A percentile compares a stretch with the other conserved stretches of the same genome.
These are phyloP conservation scores for Schizophyllum amplum DNA, from an alignment of 1,284 basidiomycete genomes.

Conservation along the genomic window DNA sequence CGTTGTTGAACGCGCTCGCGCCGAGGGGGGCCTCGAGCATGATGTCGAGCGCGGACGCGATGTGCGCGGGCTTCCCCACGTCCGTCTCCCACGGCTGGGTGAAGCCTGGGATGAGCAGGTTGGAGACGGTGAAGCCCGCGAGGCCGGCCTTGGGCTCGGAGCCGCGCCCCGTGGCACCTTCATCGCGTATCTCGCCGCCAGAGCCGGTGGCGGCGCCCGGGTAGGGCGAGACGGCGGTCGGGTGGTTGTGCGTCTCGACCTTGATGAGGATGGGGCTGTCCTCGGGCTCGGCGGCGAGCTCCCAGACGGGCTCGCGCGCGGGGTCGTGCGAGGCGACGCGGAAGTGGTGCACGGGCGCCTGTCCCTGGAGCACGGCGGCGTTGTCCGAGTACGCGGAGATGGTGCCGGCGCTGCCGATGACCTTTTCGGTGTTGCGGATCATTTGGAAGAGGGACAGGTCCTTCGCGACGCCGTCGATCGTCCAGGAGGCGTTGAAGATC, in stretches of 20 bases:
- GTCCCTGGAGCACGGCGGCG: constrained; percentile 88
- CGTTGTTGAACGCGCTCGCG: constrained; percentile 96
- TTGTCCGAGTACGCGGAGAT: constrained; percentile 99
- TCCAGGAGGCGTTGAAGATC: constrained; percentile 99
- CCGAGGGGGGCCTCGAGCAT: constrained; percentile 97
- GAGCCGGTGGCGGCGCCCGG: constrained; percentile 97
- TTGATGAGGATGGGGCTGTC: constrained; percentile 92
- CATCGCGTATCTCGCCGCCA: constrained; percentile 96
- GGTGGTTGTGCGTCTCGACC: constrained; percentile 99
- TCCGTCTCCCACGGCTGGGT: constrained; percentile 89
- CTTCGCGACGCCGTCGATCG: constrained; percentile 66
- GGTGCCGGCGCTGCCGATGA: constrained; percentile 60
- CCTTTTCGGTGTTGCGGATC: constrained; percentile 94
- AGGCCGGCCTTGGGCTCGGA: constrained; percentile 97
- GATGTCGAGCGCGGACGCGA: constrained; percentile 91
- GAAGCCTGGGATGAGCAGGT: constrained; percentile 85
- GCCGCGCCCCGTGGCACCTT: constrained; percentile 92
- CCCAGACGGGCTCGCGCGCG: constrained; percentile 33
- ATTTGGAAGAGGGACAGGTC: constrained; percentile 89
- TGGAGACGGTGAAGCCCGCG: constrained; percentile 91
- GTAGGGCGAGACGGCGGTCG: constrained; percentile 96
- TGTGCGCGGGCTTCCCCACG: constrained; percentile 86
- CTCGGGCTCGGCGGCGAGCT: constrained; percentile 40
- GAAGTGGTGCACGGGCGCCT: constrained; percentile 68
- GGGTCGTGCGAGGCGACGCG: constrained; percentile 35